Evolutionary conservation across 2,329 filamentous ascomycete species (phyloP).

Genomic region (Verticillium nubilum): DNA sequence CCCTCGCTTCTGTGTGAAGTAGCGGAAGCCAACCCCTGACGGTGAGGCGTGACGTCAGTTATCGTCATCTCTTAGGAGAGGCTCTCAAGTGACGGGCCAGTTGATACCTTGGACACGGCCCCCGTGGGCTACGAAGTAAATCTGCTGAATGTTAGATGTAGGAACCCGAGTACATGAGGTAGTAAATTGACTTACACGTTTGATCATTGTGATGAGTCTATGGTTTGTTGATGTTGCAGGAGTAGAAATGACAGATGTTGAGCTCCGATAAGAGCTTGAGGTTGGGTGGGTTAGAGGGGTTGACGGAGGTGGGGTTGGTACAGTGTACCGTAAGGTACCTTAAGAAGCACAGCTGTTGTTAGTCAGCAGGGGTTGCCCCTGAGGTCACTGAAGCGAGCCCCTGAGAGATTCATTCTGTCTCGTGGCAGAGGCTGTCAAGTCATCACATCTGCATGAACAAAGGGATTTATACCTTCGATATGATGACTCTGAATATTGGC

Average conservation of each 20-base stretch:
- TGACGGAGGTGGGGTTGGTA: neutral
- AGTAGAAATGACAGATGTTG: neutral
- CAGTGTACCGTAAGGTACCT: too few relatives aligned
- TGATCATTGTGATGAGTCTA: slow-evolving; percentile 19
- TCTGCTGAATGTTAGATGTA: slow-evolving; percentile 28
- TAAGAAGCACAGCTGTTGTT: neutral
- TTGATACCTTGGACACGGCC: slow-evolving; percentile 59
- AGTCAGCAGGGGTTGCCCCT: too few relatives aligned
- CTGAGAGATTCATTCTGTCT: too few relatives aligned
- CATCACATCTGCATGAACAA: too few relatives aligned
- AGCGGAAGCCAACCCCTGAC: slow-evolving; percentile 52
- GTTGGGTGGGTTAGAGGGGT: neutral
- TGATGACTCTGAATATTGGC: too few relatives aligned
- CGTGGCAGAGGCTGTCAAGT: too few relatives aligned
- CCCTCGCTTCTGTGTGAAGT: slow-evolving; percentile 50
- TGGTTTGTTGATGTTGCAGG: neutral
- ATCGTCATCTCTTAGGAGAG: neutral
- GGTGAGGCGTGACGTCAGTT: slow-evolving; percentile 18
- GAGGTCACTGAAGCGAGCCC: too few relatives aligned
- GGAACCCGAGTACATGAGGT: too few relatives aligned
- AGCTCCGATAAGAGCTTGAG: neutral
- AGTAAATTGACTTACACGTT: too few relatives aligned
- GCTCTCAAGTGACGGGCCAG: neutral
- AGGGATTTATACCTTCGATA: too few relatives aligned
- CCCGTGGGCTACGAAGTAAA: slow-evolving; percentile 62